Evolutionary conservation across 225 moss, liverwort and hornwort species (phyloP).

Genomic region (Physcomitrium patens): DNA sequence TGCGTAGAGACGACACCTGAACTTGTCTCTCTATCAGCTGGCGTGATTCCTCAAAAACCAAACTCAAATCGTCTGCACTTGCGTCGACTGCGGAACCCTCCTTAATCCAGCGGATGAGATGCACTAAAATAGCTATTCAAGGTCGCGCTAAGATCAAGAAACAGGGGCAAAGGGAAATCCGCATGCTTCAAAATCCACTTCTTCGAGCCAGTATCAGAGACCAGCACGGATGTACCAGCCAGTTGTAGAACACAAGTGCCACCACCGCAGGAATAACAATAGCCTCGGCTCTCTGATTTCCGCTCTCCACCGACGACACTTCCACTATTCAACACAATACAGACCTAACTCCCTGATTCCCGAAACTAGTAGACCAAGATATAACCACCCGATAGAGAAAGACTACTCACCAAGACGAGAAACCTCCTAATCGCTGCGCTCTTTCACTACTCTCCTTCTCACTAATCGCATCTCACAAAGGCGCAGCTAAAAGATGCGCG

Average conservation of each 20-base stretch:
- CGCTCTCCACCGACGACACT: background rate
- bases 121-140: background rate
- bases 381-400: constrained; percentile 7
- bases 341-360: background rate
- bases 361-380: constrained; percentile 4
- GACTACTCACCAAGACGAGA: background rate
- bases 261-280: background rate
- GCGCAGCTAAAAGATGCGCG: background rate
- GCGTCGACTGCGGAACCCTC: background rate
- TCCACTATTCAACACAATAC: background rate
- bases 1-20: constrained; percentile 3
- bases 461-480: background rate
- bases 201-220: constrained; percentile 14
- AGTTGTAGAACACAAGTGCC: background rate
- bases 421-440: constrained; percentile 10
- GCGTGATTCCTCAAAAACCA: background rate
- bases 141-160: constrained; percentile 14
- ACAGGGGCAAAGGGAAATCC: background rate
- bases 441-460: constrained; percentile 11
- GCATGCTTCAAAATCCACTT: background rate
- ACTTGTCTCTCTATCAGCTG: constrained; percentile 10
- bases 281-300: background rate
- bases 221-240: background rate
- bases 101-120: background rate
- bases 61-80: background rate